Evolutionary conservation across 305 asterid genomes (phyloP).

Genomic region (Solanum hybrid): DNA sequence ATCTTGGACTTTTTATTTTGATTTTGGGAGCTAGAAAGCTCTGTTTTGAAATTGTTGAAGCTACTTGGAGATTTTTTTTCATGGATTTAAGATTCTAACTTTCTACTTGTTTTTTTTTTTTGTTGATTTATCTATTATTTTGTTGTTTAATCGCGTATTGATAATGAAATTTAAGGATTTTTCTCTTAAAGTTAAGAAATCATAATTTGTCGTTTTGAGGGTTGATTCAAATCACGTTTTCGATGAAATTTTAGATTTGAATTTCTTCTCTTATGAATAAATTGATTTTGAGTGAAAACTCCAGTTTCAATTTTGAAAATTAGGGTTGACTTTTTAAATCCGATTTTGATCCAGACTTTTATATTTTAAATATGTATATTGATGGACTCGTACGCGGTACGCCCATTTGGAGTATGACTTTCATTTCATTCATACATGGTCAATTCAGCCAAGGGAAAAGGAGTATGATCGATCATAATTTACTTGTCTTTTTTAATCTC

Average conservation of each 20-base stretch:
- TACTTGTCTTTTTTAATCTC: no score
- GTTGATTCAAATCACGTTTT: not conserved
- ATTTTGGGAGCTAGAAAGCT: not conserved
- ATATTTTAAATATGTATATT: no score
- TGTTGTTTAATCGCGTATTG: not conserved
- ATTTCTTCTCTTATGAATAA: not conserved
- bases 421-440: not conserved
- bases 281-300: not conserved
- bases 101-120: not conserved
- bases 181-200: not conserved
- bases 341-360: not conserved
- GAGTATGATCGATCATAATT: not conserved
- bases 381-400: not conserved
- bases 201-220: not conserved
- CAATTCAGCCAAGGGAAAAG: no score
- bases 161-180: not conserved
- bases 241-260: not conserved
- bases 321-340: not conserved
- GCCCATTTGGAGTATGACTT: not conserved
- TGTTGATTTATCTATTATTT: no score
- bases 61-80: not conserved
- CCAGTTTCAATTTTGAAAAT: no score
- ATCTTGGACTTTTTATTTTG: not conserved
- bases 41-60: not conserved
- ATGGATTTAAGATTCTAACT: not conserved